These are phyloP conservation scores for Wallacemonas rigidus DNA, from an alignment of 208 protist species.

Conservation along the genomic window DNA sequence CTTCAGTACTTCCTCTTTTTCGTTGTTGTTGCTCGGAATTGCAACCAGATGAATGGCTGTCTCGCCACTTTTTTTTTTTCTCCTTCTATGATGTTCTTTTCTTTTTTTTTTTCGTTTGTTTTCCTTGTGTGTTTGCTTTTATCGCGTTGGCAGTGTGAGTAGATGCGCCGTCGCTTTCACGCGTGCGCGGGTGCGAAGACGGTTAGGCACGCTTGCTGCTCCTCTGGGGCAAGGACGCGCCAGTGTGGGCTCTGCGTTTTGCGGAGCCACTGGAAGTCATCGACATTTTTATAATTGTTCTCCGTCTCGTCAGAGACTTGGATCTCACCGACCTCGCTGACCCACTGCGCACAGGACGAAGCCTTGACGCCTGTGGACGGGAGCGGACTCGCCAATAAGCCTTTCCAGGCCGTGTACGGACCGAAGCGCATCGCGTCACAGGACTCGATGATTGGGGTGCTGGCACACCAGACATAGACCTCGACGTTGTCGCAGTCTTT, in stretches of 20 bases:
- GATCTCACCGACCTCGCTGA: conserved; percentile 60
- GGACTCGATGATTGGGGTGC: conserved; percentile 83
- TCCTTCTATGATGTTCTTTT: too few relatives aligned
- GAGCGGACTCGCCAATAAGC: conserved; percentile 46
- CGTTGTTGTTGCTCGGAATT: too few relatives aligned
- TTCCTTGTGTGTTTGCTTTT: too few relatives aligned
- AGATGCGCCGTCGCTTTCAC: too few relatives aligned
- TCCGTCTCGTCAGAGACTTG: conserved; percentile 29
- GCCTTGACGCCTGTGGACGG: conserved; percentile 18
- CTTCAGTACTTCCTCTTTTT: too few relatives aligned
- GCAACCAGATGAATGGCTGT: too few relatives aligned
- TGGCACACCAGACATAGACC: conserved; percentile 83
- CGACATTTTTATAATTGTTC: conserved; percentile 55
- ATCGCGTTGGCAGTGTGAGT: too few relatives aligned
- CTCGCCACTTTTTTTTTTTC: too few relatives aligned
- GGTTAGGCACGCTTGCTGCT: conserved; percentile 24
- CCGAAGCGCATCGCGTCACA: conserved; percentile 74
- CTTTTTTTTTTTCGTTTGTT: too few relatives aligned
- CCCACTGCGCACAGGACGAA: conserved; percentile 54
- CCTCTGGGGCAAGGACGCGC: conserved; percentile 46
- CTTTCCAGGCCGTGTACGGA: conserved; percentile 76
- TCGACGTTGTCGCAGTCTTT: conserved; percentile 68
- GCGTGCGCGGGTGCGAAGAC: background rate
- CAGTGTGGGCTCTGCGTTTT: conserved; percentile 83
- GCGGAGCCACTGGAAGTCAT: conserved; percentile 90